These are phyloP conservation scores for Rhodocollybia butyracea DNA, from an alignment of 768 basidiomycete genomes.

Conservation along the genomic window DNA sequence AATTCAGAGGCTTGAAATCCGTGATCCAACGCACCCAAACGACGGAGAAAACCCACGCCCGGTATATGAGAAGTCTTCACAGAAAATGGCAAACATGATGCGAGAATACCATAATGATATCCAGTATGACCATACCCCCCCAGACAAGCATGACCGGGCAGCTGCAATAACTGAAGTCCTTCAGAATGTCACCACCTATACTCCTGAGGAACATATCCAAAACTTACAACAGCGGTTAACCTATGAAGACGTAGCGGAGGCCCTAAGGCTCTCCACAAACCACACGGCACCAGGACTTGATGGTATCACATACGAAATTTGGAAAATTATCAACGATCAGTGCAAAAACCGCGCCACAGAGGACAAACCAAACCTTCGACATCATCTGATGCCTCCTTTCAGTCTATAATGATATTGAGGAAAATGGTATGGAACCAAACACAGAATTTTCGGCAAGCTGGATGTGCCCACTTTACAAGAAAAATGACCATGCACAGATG, in stretches of 20 bases:
- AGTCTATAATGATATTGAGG: constrained; percentile 15
- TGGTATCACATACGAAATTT: constrained; percentile 18
- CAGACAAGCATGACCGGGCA: background rate
- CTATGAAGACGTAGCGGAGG: constrained; percentile 1
- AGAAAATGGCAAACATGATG: background rate
- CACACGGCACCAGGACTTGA: constrained; percentile 11
- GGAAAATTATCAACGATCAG: constrained; percentile 3
- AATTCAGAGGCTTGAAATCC: no score
- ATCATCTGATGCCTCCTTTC: background rate
- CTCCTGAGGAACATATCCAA: background rate
- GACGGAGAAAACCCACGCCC: constrained; percentile 9
- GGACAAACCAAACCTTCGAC: constrained; percentile 8
- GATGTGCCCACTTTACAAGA: constrained; percentile 28
- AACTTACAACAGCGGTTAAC: background rate
- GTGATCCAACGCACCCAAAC: no score
- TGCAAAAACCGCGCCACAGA: background rate
- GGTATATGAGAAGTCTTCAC: background rate
- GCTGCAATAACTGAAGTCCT: background rate
- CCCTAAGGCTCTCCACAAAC: constrained; percentile 7
- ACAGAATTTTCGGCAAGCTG: constrained; percentile 22
- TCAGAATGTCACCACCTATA: background rate
- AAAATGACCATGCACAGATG: constrained; percentile 18
- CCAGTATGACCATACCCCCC: background rate
- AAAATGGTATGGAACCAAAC: background rate
- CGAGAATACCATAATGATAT: background rate